phyloP scores from a whole-genome alignment of 129 eudicot species.

The Centrapalus pauciflorus region DNA sequence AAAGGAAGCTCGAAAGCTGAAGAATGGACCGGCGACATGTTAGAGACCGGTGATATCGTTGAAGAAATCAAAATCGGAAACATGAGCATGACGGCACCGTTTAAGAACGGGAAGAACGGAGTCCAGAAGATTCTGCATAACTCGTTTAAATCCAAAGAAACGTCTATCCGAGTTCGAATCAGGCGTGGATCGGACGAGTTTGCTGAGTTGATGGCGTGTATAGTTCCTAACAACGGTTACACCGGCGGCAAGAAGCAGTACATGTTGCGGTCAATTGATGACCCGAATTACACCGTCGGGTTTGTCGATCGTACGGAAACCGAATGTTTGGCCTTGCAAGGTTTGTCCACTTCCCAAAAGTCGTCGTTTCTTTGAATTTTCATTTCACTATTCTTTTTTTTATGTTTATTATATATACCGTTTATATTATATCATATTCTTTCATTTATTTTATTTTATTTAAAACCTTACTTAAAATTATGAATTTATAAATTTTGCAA shows the following conservation, averaged over 20 bases:
- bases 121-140: conserved; percentile 56
- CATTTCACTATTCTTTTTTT: neutral
- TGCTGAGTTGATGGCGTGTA: conserved; percentile 71
- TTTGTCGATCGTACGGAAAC: conserved; percentile 86
- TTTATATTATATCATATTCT: conserved; percentile 2
- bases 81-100: conserved; percentile 52
- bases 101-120: conserved; percentile 63
- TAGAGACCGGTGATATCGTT: conserved; percentile 86
- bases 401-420: neutral
- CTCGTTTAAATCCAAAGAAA: conserved; percentile 55
- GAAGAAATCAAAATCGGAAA: conserved; percentile 57
- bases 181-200: conserved; percentile 56
- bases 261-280: conserved; percentile 70
- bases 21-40: conserved; percentile 72
- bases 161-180: conserved; percentile 59
- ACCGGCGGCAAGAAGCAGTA: conserved; percentile 56
- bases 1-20: conserved; percentile 78
- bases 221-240: conserved; percentile 58
- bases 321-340: conserved; percentile 76
- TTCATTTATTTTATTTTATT: neutral
- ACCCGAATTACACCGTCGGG: conserved; percentile 85
- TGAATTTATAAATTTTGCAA: no score
- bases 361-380: conserved; percentile 25
- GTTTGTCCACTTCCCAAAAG: conserved; percentile 23
- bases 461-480: no score